Conservation (phyloP, 805 yeast species). For the Lipomyces chichibuensis region DNA sequence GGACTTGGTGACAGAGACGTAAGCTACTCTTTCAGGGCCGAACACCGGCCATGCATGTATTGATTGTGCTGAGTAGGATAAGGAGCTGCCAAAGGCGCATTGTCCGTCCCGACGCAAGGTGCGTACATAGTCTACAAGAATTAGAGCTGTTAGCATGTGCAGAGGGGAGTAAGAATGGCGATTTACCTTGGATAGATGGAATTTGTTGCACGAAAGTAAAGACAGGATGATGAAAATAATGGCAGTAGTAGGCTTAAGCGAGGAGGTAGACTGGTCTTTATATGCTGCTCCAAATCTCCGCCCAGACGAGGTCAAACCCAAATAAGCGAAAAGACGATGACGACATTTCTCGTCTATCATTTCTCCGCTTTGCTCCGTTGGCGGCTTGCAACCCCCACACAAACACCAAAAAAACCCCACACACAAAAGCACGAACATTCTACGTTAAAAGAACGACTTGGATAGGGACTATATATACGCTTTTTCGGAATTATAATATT, state of each 20-base stretch:
- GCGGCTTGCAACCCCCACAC: too few relatives aligned
- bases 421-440: too few relatives aligned
- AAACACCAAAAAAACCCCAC: too few relatives aligned
- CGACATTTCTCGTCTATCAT: background rate
- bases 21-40: constrained; percentile 1
- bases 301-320: background rate
- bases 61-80: background rate
- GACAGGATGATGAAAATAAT: background rate
- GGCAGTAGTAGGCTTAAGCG: too few relatives aligned
- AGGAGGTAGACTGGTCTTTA: background rate
- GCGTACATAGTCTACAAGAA: background rate
- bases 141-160: background rate
- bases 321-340: background rate
- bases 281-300: background rate
- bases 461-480: too few relatives aligned
- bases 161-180: background rate
- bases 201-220: background rate
- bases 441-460: too few relatives aligned
- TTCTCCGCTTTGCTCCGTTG: background rate
- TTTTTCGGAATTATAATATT: too few relatives aligned
- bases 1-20: background rate
- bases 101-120: background rate
- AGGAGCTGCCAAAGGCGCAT: constrained; percentile 5
- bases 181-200: background rate
- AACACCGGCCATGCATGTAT: constrained; percentile 25